Conservation (phyloP, 2,329 filamentous ascomycete species). For the Coniochaeta hoffmannii region DNA sequence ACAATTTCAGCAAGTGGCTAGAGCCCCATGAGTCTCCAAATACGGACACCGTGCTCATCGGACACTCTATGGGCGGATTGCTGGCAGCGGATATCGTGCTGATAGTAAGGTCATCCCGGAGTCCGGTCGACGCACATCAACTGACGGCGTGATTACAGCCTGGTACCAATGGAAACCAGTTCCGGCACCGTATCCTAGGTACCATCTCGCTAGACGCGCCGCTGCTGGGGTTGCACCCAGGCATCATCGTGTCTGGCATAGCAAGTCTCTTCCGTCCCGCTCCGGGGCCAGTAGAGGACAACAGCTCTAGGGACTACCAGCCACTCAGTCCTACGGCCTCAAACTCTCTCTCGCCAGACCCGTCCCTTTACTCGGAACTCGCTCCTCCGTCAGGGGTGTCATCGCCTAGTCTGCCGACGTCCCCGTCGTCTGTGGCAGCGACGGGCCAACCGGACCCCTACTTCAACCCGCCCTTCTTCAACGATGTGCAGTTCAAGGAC, state of each 20-base stretch:
- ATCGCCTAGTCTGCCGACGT: slow-evolving; percentile 10
- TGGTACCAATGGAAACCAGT: slow-evolving; percentile 4
- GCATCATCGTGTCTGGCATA: slow-evolving; percentile 75
- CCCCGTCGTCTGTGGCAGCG: slow-evolving; percentile 10
- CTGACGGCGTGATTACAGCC: not conserved
- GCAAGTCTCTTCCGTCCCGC: slow-evolving; percentile 63
- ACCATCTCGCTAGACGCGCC: slow-evolving; percentile 79
- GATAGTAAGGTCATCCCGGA: slow-evolving; percentile 32
- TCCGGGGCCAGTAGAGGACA: slow-evolving; percentile 20
- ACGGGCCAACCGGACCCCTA: slow-evolving; percentile 43
- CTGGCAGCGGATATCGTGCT: slow-evolving; percentile 73
- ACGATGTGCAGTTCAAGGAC: slow-evolving; percentile 63
- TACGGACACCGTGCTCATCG: slow-evolving; percentile 76
- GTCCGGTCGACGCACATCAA: not conserved
- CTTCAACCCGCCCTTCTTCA: slow-evolving; percentile 69
- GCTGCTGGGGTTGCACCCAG: slow-evolving; percentile 81
- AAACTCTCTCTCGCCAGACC: slow-evolving; percentile 14
- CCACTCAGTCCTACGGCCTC: slow-evolving; percentile 10
- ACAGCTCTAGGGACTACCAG: slow-evolving; percentile 9
- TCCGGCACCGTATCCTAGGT: slow-evolving; percentile 40
- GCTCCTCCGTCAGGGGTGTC: slow-evolving; percentile 13
- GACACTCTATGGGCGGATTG: slow-evolving; percentile 86
- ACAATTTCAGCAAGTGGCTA: slow-evolving; percentile 80
- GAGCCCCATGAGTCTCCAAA: slow-evolving; percentile 64
- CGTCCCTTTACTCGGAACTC: slow-evolving; percentile 17